Evolutionary conservation across 1,139 yeast genomes (phyloP).

Genomic region (Yamadazyma blattariae): DNA sequence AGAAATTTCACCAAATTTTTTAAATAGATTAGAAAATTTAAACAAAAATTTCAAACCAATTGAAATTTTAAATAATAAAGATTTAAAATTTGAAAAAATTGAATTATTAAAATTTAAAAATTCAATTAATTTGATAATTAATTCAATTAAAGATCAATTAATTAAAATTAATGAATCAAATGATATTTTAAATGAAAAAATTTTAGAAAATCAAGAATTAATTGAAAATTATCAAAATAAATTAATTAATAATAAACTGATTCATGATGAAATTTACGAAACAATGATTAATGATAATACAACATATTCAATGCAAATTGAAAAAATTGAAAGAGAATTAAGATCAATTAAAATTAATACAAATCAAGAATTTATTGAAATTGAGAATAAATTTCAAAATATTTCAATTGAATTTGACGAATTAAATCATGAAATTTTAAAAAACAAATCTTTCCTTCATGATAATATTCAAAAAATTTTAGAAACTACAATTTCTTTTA

Average conservation of each 20-base stretch:
- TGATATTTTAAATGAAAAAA: slow-evolving; percentile 53
- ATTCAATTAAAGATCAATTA: slow-evolving; percentile 57
- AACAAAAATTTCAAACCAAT: slow-evolving; percentile 23
- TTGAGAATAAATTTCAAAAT: slow-evolving; percentile 57
- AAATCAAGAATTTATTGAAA: slow-evolving; percentile 52
- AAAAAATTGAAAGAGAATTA: slow-evolving; percentile 60
- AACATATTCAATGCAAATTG: slow-evolving; percentile 61
- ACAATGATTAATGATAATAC: slow-evolving; percentile 54
- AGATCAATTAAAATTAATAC: slow-evolving; percentile 50
- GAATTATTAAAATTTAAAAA: slow-evolving; percentile 47
- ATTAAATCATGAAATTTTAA: slow-evolving; percentile 43
- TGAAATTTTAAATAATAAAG: slow-evolving; percentile 28
- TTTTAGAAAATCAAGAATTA: slow-evolving; percentile 55
- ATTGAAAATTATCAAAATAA: slow-evolving; percentile 60
- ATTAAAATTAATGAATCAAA: slow-evolving; percentile 57
- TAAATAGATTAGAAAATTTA: slow-evolving; percentile 13
- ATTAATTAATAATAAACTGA: slow-evolving; percentile 50
- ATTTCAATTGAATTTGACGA: slow-evolving; percentile 56
- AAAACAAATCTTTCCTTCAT: slow-evolving; percentile 48
- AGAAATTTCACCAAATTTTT: slow-evolving; percentile 9
- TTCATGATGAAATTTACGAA: slow-evolving; percentile 58
- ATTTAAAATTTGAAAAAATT: slow-evolving; percentile 35
- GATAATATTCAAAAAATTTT: slow-evolving; percentile 56
- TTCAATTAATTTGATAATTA: slow-evolving; percentile 46
- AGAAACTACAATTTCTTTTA: slow-evolving; percentile 59